Evolutionary conservation across 2,329 filamentous ascomycete genomes (phyloP).

Genomic region (Podosphaera fusca): DNA sequence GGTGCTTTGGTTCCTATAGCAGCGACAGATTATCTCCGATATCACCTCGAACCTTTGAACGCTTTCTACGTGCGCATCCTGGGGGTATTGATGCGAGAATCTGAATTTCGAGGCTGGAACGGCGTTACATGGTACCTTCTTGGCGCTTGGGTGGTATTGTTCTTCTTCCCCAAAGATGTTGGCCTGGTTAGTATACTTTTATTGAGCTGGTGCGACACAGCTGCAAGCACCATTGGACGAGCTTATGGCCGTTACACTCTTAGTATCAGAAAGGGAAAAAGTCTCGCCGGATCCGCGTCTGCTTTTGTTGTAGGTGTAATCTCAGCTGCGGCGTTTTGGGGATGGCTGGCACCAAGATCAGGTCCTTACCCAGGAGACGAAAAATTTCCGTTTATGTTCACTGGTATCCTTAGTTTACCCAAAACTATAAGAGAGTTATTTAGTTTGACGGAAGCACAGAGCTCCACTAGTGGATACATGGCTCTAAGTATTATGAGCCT

Average conservation of each 20-base stretch:
- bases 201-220: constrained; percentile 94
- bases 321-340: constrained; percentile 74
- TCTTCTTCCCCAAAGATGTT: constrained; percentile 80
- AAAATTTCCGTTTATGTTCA: constrained; percentile 55
- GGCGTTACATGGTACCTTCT: constrained; percentile 93
- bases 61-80: constrained; percentile 63
- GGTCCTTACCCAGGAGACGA: constrained; percentile 48
- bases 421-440: constrained; percentile 30
- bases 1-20: constrained; percentile 64
- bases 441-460: constrained; percentile 33
- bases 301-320: constrained; percentile 64
- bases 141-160: constrained; percentile 67
- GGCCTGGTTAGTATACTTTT: constrained; percentile 74
- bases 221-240: constrained; percentile 80
- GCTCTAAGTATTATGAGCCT: constrained; percentile 65
- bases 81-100: constrained; percentile 90
- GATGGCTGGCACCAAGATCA: constrained; percentile 49
- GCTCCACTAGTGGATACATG: constrained; percentile 41
- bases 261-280: constrained; percentile 68
- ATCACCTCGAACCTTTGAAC: constrained; percentile 63
- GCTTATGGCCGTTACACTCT: constrained; percentile 78
- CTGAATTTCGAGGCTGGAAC: constrained; percentile 82
- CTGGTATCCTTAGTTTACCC: constrained; percentile 51
- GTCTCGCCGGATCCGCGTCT: constrained; percentile 66
- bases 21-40: constrained; percentile 58